Evolutionary conservation across 306 rosid species (phyloP).

Genomic region (Hylodesmum podocarpum): DNA sequence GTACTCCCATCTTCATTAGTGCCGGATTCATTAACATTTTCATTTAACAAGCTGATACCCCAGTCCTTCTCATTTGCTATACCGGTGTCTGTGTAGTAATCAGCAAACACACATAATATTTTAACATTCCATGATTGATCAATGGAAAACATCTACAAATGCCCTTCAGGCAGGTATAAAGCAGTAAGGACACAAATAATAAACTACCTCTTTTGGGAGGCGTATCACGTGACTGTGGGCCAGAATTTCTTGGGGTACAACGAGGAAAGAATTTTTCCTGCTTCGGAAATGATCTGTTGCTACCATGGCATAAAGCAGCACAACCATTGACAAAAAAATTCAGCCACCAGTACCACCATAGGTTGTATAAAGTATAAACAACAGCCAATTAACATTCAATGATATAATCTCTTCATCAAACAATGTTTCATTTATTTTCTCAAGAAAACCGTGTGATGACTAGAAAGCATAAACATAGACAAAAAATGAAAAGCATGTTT

Average conservation of each 20-base stretch:
- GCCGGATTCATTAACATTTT: constrained; percentile 74
- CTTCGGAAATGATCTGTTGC: constrained; percentile 60
- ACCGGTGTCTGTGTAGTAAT: constrained; percentile 69
- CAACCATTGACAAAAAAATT: constrained; percentile 18
- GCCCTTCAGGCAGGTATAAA: not conserved
- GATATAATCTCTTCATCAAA: not conserved
- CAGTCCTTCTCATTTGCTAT: constrained; percentile 97
- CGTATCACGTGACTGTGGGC: constrained; percentile 92
- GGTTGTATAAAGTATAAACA: constrained; percentile 21
- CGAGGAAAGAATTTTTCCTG: constrained; percentile 74
- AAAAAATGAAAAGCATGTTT: not conserved
- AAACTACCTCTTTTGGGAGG: constrained; percentile 90
- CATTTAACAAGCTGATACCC: constrained; percentile 85
- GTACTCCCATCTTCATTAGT: constrained; percentile 96
- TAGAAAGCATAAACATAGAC: constrained; percentile 10
- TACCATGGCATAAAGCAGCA: constrained; percentile 18
- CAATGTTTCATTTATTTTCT: constrained; percentile 18
- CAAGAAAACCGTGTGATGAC: not conserved
- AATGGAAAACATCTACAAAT: constrained; percentile 19
- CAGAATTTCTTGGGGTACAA: constrained; percentile 69
- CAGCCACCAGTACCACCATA: not conserved
- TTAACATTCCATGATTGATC: constrained; percentile 17
- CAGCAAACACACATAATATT: constrained; percentile 13
- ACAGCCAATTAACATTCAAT: constrained; percentile 14
- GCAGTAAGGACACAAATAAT: not conserved